Base-by-base conservation (phyloP, 169 alveolate genomes). In the Plasmodium gonderi region DNA sequence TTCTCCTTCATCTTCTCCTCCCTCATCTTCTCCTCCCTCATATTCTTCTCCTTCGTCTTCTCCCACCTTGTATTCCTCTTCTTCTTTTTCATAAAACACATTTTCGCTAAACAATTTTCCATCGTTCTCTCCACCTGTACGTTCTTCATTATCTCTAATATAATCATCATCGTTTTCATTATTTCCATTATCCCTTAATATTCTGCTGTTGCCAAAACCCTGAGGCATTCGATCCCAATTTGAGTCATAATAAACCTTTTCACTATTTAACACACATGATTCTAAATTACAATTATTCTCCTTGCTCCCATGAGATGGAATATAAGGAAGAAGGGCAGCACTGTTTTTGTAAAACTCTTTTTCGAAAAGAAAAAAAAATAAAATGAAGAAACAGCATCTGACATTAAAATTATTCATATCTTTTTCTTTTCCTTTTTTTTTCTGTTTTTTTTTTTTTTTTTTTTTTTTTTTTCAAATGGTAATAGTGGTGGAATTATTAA, bases 391-490 rank as follows among this genome's bases (percentile, higher is more conserved):
- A 12, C 42, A 82, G 23, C 64, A 69, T 45, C 92, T 36, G 40
- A 75, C 42, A 82, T 82, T 69, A 44, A 82, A 45, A 44, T 60
- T 82, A 69, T 82, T 69, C 81, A 82, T 82, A 47, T 82, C 92
- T 82, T 47, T 38, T 42, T 65, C 29, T n/a, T n/a, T n/a, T n/a
- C n/a, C n/a, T n/a, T n/a, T n/a, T n/a, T n/a, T n/a, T n/a, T n/a
- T n/a, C n/a, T n/a, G n/a, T 23, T 33, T 0, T 9, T 0, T 68
- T 79, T 51, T 5, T 20, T 47, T 47, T 26, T 29, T 29, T 45
- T 26, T 29, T 47, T 42, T 44, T 23, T 23, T 23, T 23, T 23
- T 12, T 29, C 17, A 60, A 60, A 36, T 60, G 17, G 26, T 60
- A 60, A 23, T 60, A 29, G 33, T 60, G 38, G 72, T 60, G 72